Evolutionary conservation across 2,329 filamentous ascomycete species (phyloP).

Genomic region (Colletotrichum eleusines): DNA sequence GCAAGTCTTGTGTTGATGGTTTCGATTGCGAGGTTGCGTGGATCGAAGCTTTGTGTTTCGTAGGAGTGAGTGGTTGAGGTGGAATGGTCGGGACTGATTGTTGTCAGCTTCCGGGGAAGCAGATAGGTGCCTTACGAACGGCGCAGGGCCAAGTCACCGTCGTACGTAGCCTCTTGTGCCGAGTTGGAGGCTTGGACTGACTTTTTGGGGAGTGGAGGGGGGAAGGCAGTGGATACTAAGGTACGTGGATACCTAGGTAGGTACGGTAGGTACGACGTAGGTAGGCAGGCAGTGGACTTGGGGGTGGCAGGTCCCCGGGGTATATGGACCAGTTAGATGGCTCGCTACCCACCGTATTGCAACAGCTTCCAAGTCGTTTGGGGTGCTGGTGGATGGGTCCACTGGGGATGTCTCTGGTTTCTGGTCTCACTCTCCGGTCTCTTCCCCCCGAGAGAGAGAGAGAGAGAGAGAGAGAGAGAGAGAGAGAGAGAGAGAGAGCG

Average conservation of each 20-base stretch:
- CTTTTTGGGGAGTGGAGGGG: constrained; percentile 18
- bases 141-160: constrained; percentile 27
- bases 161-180: constrained; percentile 42
- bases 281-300: too few species aligned
- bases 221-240: too few species aligned
- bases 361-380: constrained; percentile 5
- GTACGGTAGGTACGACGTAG: too few species aligned
- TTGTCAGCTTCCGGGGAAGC: constrained; percentile 39
- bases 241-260: too few species aligned
- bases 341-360: neutral
- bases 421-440: neutral
- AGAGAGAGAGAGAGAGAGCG: too few species aligned
- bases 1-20: neutral
- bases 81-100: constrained; percentile 29
- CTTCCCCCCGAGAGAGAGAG: too few species aligned
- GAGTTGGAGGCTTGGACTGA: constrained; percentile 41
- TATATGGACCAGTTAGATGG: constrained; percentile 28
- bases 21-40: constrained; percentile 5
- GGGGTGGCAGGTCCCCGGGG: constrained; percentile 15
- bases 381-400: neutral
- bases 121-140: constrained; percentile 8
- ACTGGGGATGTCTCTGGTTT: neutral
- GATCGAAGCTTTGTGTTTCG: constrained; percentile 15
- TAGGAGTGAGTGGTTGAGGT: constrained; percentile 3
- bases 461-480: too few species aligned